A percentile compares a stretch with the other conserved stretches of the same genome.
These are phyloP conservation scores for Ceratocystis colombiana DNA, from an alignment of 2,329 filamentous ascomycete species.

Conservation along the genomic window DNA sequence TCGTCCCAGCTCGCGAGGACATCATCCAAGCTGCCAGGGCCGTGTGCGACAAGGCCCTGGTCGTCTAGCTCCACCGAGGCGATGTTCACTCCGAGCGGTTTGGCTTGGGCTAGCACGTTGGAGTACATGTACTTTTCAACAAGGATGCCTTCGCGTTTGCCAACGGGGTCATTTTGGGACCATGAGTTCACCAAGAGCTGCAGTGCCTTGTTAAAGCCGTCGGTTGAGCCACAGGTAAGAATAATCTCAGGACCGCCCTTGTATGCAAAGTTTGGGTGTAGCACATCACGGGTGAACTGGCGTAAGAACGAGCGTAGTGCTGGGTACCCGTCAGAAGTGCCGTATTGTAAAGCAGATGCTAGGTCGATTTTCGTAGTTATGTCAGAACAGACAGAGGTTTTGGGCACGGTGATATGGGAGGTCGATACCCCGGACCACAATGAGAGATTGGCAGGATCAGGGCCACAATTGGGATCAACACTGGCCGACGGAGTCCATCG, in stretches of 20 bases:
- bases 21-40: conserved; percentile 63
- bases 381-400: conserved; percentile 49
- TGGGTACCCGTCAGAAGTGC: conserved; percentile 69
- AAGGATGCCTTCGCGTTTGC: conserved; percentile 64
- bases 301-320: conserved; percentile 67
- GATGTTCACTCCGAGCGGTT: conserved; percentile 60
- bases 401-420: conserved; percentile 59
- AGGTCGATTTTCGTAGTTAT: conserved; percentile 65
- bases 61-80: conserved; percentile 66
- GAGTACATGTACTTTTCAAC: conserved; percentile 74
- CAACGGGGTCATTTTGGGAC: conserved; percentile 53
- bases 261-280: conserved; percentile 78
- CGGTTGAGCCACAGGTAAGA: conserved; percentile 71
- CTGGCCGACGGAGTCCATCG: conserved; percentile 54
- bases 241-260: conserved; percentile 64
- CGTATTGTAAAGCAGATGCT: conserved; percentile 75
- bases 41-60: conserved; percentile 66
- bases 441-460: conserved; percentile 28
- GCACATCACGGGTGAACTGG: conserved; percentile 62
- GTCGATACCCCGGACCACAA: conserved; percentile 29
- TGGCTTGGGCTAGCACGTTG: conserved; percentile 58
- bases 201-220: conserved; percentile 71
- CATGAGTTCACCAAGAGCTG: conserved; percentile 68
- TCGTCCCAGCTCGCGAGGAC: conserved; percentile 76
- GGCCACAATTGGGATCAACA: background rate